phyloP scores from a whole-genome alignment of 257 asterid species.

The Solanum corneliomulleri region DNA sequence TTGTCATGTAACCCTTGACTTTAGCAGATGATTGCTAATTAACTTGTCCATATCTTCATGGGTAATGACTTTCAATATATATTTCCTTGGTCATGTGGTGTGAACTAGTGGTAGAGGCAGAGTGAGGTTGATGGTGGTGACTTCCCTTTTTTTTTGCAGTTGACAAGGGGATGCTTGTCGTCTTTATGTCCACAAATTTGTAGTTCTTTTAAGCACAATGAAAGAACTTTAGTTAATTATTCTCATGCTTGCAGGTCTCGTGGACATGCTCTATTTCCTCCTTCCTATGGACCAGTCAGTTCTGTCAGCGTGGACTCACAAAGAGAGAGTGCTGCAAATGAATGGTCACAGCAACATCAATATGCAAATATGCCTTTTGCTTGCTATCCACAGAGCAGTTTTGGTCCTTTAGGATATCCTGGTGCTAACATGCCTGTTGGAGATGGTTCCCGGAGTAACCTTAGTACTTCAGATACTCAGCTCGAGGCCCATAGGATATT shows the following conservation, averaged over 20 bases:
- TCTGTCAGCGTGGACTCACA: slow-evolving; percentile 8
- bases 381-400: slow-evolving; percentile 14
- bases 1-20: not conserved
- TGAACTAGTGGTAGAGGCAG: not conserved
- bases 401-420: slow-evolving; percentile 11
- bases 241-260: slow-evolving; percentile 23
- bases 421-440: not conserved
- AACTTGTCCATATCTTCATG: not conserved
- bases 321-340: slow-evolving; percentile 14
- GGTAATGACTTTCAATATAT: not conserved
- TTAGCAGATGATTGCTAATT: not conserved
- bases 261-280: slow-evolving; percentile 33
- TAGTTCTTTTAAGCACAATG: not conserved
- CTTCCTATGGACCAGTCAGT: slow-evolving; percentile 13
- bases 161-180: not conserved
- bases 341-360: slow-evolving; percentile 22
- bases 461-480: slow-evolving; percentile 19
- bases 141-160: not conserved
- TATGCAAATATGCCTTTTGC: slow-evolving; percentile 11
- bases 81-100: not conserved
- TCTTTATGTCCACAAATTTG: not conserved
- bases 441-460: not conserved
- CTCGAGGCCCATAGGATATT: slow-evolving; percentile 42
- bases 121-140: not conserved
- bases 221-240: too few species aligned